Base-by-base conservation (phyloP, 164 flowering plant genomes). In the Vitis rotundifolia region DNA sequence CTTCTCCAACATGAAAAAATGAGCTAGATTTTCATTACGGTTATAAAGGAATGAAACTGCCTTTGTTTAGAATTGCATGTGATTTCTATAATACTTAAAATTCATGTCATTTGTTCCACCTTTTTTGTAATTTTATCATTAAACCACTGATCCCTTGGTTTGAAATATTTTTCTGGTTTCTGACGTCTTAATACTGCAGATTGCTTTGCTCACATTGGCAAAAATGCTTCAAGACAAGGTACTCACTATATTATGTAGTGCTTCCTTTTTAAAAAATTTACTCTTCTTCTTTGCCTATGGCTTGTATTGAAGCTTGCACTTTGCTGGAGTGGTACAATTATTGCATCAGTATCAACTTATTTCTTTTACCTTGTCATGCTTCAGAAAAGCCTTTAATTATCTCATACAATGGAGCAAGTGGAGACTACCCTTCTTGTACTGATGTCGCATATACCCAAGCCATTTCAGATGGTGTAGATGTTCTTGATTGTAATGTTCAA, bases 401-500 rank as follows among this genome's bases (percentile, higher is more conserved):
- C 73, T 83, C 97, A 59, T 70, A 81, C 63, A 82, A 87, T 73
- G 98, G 99, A 68, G 93, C 98, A 74, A 93, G 98, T 80, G 98
- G 98, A 69, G 79, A 85, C 57, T 92, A 75, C 77, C 92, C 99
- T 74, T 88, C 89, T 62, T 87, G 89, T 64, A 91, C 99, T 55
- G 88, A 96, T 76, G 61, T 79, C 68, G 95, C 99, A 68, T 96
- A 96, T 75, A 58, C 15, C 8, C 77, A 84, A 59, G 99, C 99
- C 62, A 85, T 91, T 70, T 66, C 78, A 67, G 98, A 93, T 82
- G 99, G 98, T 61, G 94, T 74, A 5, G 92, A 96, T 79, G 67
- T 85, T 47, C 79, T 96, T 73, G 99, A 93, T 74, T 96, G 99
- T 72, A 74, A 85, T 50, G 97, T 95, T 59, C 99, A 95, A 80